A percentile compares a stretch with the other conserved stretches of the same genome.
phyloP scores from a whole-genome alignment of 495 filamentous ascomycete genomes.

The Daldinia grandis region DNA sequence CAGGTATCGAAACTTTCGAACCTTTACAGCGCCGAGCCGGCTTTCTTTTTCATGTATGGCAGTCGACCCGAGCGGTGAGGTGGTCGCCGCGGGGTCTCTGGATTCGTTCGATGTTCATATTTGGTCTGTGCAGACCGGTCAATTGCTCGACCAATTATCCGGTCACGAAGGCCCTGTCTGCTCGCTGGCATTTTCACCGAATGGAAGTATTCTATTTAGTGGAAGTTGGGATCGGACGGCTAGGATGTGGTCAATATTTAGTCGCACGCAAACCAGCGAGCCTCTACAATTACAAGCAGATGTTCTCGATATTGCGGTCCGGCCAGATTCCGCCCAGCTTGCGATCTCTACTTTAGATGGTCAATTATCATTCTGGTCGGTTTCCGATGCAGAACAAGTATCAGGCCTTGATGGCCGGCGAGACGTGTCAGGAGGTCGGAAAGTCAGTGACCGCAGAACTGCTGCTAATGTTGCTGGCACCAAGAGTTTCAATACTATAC shows the following conservation, averaged over 20 bases:
- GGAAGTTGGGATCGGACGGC: slow-evolving; percentile 97
- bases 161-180: slow-evolving; percentile 95
- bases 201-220: slow-evolving; percentile 82
- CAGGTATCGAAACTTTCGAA: slow-evolving; percentile 94
- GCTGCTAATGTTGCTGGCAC: slow-evolving; percentile 89
- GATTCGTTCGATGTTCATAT: slow-evolving; percentile 97
- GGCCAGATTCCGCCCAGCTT: slow-evolving; percentile 89
- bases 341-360: slow-evolving; percentile 94
- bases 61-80: slow-evolving; percentile 95
- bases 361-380: slow-evolving; percentile 93
- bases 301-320: slow-evolving; percentile 83
- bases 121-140: slow-evolving; percentile 98
- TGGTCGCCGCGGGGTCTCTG: slow-evolving; percentile 92
- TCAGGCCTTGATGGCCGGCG: slow-evolving; percentile 84
- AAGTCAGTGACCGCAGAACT: slow-evolving; percentile 82
- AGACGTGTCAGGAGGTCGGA: slow-evolving; percentile 92
- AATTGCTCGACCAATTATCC: slow-evolving; percentile 86
- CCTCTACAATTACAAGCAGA: slow-evolving; percentile 90
- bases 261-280: slow-evolving; percentile 91
- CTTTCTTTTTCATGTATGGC: slow-evolving; percentile 92
- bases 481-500: slow-evolving; percentile 86
- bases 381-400: slow-evolving; percentile 84
- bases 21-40: slow-evolving; percentile 91
- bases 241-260: slow-evolving; percentile 94
- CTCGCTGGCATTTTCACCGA: slow-evolving; percentile 84